These are phyloP conservation scores for Gynostemma pentaphyllum DNA, from an alignment of 306 rosid genomes.

Conservation along the genomic window DNA sequence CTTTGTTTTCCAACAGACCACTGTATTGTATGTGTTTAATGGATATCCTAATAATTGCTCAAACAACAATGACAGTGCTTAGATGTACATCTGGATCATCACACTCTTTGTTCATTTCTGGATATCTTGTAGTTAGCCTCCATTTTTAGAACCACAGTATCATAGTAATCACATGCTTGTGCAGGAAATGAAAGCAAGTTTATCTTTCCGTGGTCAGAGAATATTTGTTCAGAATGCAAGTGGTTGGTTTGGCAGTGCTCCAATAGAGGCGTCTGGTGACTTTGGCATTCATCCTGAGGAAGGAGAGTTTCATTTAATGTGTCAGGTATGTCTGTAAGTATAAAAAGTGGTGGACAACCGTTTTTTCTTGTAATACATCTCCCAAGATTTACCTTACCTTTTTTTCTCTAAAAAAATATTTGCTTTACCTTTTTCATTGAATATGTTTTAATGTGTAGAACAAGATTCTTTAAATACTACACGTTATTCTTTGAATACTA, in stretches of 20 bases:
- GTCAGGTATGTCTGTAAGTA: constrained; percentile 46
- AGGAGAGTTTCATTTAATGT: constrained; percentile 91
- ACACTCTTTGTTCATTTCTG: neutral
- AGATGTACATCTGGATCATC: neutral
- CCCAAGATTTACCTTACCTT: neutral
- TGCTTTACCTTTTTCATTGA: neutral
- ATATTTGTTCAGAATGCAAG: constrained; percentile 78
- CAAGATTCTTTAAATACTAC: too few relatives aligned
- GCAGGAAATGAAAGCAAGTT: constrained; percentile 66
- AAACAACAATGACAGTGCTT: neutral
- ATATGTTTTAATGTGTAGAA: neutral
- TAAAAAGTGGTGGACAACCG: neutral
- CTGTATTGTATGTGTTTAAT: neutral
- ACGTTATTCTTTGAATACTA: too few relatives aligned
- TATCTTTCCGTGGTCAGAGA: constrained; percentile 89
- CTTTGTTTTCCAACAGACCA: too few relatives aligned
- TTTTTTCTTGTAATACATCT: neutral
- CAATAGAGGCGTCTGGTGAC: constrained; percentile 93
- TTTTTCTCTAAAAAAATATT: too few relatives aligned
- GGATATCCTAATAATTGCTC: neutral
- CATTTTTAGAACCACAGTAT: neutral
- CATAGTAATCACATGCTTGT: constrained; percentile 9
- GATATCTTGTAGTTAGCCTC: neutral
- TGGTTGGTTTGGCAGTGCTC: constrained; percentile 88
- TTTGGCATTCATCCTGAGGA: constrained; percentile 93